Evolutionary conservation across 495 filamentous ascomycete species (phyloP), one percentile per base, ranked within the genome.

Genomic region (Neurospora sp.): DNA sequence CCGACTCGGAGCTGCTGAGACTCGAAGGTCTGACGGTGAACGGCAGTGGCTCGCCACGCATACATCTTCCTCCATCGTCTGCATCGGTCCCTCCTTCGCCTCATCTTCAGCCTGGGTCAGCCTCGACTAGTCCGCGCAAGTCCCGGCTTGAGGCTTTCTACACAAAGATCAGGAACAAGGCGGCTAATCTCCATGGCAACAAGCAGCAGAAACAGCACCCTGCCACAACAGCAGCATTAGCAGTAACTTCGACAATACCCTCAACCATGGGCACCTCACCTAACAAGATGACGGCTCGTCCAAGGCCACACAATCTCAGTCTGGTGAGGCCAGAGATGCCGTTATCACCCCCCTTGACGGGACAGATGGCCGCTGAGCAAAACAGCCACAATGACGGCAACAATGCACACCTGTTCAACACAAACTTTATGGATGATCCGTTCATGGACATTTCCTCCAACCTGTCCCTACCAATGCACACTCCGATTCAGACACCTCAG

Each of bases 1-100:
- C 84, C 16, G 83, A 85, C 74, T 85, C 83, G 40, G 83, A 86
- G 74, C 75, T 86, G 35, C 80, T 84, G 3, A 81, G 80, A 61
- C 76, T 86, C 44, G 85, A 86, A 72, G 83, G 83, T 0, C 75
- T 86, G 44, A 80, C 82, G n/a, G 77, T 85, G 72, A 79, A 35
- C 6, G 27, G 53, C 27, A 66, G 53, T 66, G 27, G 81, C 69
- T 83, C 84, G 14, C 81, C 81, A 3, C 79, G 75, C 74, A 76
- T 76, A 71, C 68, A 74, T 70, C 75, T 73, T 69, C 79, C 73
- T 1, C 73, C 71, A 18, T 46, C 71, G 11, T 78, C 80, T 27
- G 76, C 76, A 16, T 78, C 80, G 5, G 74, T 77, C 27, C 78
- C 79, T 16, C 48, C 78, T 3, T 79, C 79, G 37, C 77, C 77